phyloP scores from a whole-genome alignment of 2,329 filamentous ascomycete species.

The Exserohilum rostratum region DNA sequence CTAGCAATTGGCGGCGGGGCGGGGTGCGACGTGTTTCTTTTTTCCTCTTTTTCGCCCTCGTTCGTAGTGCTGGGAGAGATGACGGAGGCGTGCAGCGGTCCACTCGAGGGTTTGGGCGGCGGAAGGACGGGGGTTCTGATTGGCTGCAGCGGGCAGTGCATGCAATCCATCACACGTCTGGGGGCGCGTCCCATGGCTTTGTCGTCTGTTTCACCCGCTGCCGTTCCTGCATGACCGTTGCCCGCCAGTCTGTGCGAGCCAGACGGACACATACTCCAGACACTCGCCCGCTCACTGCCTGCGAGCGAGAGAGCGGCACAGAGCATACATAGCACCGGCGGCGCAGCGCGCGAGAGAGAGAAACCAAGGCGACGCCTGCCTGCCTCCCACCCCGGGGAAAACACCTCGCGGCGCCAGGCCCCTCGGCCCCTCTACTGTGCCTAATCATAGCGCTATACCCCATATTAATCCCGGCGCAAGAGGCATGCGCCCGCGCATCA shows the following conservation, averaged over 20 bases:
- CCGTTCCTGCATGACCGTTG: constrained; percentile 26
- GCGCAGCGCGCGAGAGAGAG: no score
- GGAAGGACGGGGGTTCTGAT: constrained; percentile 26
- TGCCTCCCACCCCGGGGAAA: background rate
- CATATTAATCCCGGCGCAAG: constrained; percentile 36
- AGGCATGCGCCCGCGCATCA: constrained; percentile 40
- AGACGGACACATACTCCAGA: no score
- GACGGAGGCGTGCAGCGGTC: background rate
- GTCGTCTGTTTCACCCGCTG: constrained; percentile 17
- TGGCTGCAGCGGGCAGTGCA: constrained; percentile 2
- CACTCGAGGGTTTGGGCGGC: constrained; percentile 3
- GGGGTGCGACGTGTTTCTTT: no score
- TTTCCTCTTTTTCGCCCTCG: no score
- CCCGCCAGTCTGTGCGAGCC: no score
- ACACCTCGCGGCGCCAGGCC: constrained; percentile 13
- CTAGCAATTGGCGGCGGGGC: no score
- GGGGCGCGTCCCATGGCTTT: constrained; percentile 9
- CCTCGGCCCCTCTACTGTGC: constrained; percentile 13
- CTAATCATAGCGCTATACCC: constrained; percentile 31
- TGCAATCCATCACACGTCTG: background rate
- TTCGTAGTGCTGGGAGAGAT: no score
- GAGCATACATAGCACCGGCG: no score
- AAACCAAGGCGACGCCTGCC: no score
- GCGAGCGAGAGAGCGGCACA: no score
- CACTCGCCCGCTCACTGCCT: no score